phyloP scores from a whole-genome alignment of 495 filamentous ascomycete genomes.

The Aspergillus coremiiformis region DNA sequence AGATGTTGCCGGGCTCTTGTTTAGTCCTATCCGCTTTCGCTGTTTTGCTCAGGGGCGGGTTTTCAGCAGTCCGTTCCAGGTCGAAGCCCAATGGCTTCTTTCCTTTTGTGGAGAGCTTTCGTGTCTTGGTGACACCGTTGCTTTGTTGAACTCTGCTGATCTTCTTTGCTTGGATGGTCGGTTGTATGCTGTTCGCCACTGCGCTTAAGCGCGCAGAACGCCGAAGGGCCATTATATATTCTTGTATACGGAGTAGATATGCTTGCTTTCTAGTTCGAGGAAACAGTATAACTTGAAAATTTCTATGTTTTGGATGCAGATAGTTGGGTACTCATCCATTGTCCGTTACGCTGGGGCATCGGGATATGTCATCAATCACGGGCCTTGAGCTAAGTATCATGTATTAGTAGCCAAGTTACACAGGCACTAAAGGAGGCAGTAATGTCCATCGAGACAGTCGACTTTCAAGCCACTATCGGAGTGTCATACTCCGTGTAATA shows the following conservation, averaged over 20 bases:
- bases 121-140: constrained; percentile 26
- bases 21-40: constrained; percentile 1
- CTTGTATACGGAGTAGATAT: background rate
- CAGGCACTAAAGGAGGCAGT: no score
- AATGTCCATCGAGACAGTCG: no score
- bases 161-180: constrained; percentile 17
- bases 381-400: background rate
- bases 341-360: background rate
- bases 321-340: background rate
- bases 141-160: constrained; percentile 19
- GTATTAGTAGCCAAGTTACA: no score
- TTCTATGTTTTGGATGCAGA: background rate
- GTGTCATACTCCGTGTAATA: no score
- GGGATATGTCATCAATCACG: constrained; percentile 1
- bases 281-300: no score
- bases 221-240: constrained; percentile 45
- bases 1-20: constrained; percentile 10
- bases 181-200: constrained; percentile 29
- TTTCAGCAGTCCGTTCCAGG: background rate
- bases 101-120: constrained; percentile 16
- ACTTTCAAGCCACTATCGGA: no score
- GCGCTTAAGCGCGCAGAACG: constrained; percentile 52
- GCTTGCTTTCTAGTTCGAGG: background rate
- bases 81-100: constrained; percentile 4
- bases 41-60: background rate